Evolutionary conservation across 495 filamentous ascomycete genomes (phyloP), one percentile per base, ranked within the genome.

Genomic region (Mytilinidion resinicola): DNA sequence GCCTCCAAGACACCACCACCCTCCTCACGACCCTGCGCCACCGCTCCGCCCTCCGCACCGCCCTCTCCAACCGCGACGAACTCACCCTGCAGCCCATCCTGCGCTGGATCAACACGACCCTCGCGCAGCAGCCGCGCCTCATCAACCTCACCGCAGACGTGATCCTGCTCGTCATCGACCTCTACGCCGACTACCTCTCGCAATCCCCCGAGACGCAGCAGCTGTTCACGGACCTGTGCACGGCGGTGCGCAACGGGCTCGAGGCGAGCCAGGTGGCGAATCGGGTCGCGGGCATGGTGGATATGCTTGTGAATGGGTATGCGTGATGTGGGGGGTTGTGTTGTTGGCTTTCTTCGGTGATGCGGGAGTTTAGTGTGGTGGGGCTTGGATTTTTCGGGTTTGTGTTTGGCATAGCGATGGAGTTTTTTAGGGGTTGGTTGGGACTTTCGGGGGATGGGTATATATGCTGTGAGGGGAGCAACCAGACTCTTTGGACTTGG

Each of bases 61-160:
- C 93, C 8, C 77, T 99, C 35, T 78, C 84, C 64, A 83, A 83
- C 48, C 82, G 93, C n/a, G 90, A 96, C 68, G 90, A 95, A 69
- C 77, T 80, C 8, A 83, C 85, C 0, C 82, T 97, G 3, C 79
- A 88, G 66, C 91, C 91, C 0, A 79, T 97, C 1, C 74, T 97
- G 42, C 81, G 78, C 59, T 99, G 93, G 93, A 76, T 91, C 6
- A 77, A 83, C 69, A 85, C 84, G 67, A 78, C 89, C 67, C 84
- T 97, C 59, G 73, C 80, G 3, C 2, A 2, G 25, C 85, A 96
- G 68, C 87, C 91, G 34, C 80, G 89, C 21, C 85, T 91, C 67
- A 82, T 91, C 30, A 75, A 76, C 44, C 72, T 95, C 14, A 87
- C 87, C 67, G 85, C 87, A 14, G 92, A 96, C 67, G 79, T 93